Evolutionary conservation across 352 stramenopile species (phyloP).

Genomic region (Phytophthora brassicae): DNA sequence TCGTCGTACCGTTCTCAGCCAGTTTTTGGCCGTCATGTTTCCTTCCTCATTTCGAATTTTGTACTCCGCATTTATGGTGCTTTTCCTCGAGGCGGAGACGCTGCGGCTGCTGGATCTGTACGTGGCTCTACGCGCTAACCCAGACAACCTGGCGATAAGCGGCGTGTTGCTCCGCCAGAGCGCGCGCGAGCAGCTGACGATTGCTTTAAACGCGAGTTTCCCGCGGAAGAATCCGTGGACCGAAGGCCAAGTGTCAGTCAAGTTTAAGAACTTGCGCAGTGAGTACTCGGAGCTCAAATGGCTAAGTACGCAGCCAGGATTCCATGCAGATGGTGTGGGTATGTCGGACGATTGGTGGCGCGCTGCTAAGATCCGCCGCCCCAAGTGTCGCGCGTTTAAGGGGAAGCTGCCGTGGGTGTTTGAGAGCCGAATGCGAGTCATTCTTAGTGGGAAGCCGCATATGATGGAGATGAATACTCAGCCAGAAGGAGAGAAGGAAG

Average conservation of each 20-base stretch:
- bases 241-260: slow-evolving; percentile 58
- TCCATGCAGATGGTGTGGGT: slow-evolving; percentile 31
- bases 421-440: slow-evolving; percentile 47
- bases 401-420: slow-evolving; percentile 57
- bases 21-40: not conserved
- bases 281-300: slow-evolving; percentile 55
- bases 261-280: slow-evolving; percentile 68
- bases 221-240: slow-evolving; percentile 41
- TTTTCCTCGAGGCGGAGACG: slow-evolving; percentile 57
- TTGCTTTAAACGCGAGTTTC: slow-evolving; percentile 45
- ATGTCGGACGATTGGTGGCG: slow-evolving; percentile 54
- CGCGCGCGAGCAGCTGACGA: slow-evolving; percentile 48
- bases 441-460: slow-evolving; percentile 19
- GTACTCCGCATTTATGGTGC: slow-evolving; percentile 48
- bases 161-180: slow-evolving; percentile 50
- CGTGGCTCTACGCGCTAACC: slow-evolving; percentile 34
- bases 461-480: not conserved
- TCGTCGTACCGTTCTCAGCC: not conserved
- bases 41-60: not conserved
- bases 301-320: slow-evolving; percentile 50
- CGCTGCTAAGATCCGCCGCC: slow-evolving; percentile 39
- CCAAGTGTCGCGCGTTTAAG: slow-evolving; percentile 59
- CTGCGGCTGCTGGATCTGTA: slow-evolving; percentile 58
- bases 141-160: slow-evolving; percentile 48
- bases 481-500: not conserved